A percentile compares a stretch with the other conserved stretches of the same genome.
phyloP scores from a whole-genome alignment of 1,139 yeast genomes.

The Lodderomyces theae region DNA sequence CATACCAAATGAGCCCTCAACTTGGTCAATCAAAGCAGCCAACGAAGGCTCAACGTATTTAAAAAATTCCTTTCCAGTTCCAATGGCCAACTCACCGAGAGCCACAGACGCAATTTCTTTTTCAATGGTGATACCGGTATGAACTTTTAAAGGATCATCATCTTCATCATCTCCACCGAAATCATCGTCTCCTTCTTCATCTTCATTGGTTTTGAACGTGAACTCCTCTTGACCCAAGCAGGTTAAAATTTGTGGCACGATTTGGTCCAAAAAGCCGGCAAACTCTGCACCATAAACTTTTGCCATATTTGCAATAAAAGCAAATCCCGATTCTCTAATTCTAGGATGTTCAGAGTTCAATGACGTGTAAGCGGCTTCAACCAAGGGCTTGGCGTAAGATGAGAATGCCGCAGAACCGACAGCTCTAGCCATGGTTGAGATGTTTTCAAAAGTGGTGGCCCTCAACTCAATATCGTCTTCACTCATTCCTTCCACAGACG shows the following conservation, averaged over 20 bases:
- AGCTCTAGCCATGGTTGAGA: conserved; percentile 94
- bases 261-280: conserved; percentile 76
- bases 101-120: conserved; percentile 97
- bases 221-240: conserved; percentile 84
- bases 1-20: conserved; percentile 86
- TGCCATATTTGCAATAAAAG: conserved; percentile 93
- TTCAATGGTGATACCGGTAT: conserved; percentile 94
- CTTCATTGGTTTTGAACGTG: conserved; percentile 47
- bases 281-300: conserved; percentile 91
- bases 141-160: conserved; percentile 55
- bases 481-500: conserved; percentile 64
- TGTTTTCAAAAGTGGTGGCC: conserved; percentile 88
- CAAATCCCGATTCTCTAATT: conserved; percentile 91
- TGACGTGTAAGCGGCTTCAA: conserved; percentile 82
- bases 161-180: conserved; percentile 52
- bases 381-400: conserved; percentile 82
- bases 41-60: conserved; percentile 75
- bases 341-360: conserved; percentile 76
- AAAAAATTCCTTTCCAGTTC: conserved; percentile 77
- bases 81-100: conserved; percentile 80
- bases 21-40: conserved; percentile 64
- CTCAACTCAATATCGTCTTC: conserved; percentile 82
- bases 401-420: conserved; percentile 89
- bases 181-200: conserved; percentile 43
- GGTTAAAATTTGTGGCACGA: conserved; percentile 80